These are phyloP conservation scores for Arthroderma sp. DNA, from an alignment of 2,329 filamentous ascomycete species.

Conservation along the genomic window DNA sequence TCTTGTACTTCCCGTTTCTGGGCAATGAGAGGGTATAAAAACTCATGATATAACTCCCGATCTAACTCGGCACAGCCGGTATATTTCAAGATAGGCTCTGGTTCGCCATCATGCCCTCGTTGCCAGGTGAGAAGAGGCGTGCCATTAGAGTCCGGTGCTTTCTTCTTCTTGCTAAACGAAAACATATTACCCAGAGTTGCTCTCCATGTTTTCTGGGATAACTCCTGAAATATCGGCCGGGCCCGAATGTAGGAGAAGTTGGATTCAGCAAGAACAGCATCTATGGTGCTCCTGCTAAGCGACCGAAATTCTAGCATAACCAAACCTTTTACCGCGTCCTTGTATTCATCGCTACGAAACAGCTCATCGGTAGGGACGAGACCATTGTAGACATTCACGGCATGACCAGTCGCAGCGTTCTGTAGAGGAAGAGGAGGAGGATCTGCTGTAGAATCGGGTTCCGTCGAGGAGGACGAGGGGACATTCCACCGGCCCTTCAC, in stretches of 20 bases:
- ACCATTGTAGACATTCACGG: constrained; percentile 6
- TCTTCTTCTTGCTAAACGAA: constrained; percentile 29
- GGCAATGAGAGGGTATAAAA: constrained; percentile 27
- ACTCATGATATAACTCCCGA: constrained; percentile 24
- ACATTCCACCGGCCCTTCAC: constrained; percentile 35
- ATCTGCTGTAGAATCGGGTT: constrained; percentile 1
- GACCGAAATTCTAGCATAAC: constrained; percentile 31
- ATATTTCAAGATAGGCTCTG: constrained; percentile 24
- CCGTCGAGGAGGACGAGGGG: constrained; percentile 14
- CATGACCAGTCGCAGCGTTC: background rate
- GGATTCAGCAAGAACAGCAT: constrained; percentile 35
- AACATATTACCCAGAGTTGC: constrained; percentile 31
- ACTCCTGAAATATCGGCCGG: constrained; percentile 29
- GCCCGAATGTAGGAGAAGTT: constrained; percentile 34
- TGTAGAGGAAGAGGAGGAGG: background rate
- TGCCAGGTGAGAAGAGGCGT: constrained; percentile 30
- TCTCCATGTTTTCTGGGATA: constrained; percentile 33
- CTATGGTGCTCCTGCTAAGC: constrained; percentile 31
- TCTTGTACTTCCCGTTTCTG: constrained; percentile 25
- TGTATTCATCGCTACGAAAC: constrained; percentile 33
- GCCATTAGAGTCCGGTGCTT: constrained; percentile 21
- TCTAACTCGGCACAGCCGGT: constrained; percentile 34
- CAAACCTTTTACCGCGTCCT: constrained; percentile 24
- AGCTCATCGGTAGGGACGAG: constrained; percentile 28
- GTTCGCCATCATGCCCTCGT: constrained; percentile 17